These are phyloP conservation scores for Phialocephala sp. DNA, from an alignment of 2,329 filamentous ascomycete genomes.

Conservation along the genomic window DNA sequence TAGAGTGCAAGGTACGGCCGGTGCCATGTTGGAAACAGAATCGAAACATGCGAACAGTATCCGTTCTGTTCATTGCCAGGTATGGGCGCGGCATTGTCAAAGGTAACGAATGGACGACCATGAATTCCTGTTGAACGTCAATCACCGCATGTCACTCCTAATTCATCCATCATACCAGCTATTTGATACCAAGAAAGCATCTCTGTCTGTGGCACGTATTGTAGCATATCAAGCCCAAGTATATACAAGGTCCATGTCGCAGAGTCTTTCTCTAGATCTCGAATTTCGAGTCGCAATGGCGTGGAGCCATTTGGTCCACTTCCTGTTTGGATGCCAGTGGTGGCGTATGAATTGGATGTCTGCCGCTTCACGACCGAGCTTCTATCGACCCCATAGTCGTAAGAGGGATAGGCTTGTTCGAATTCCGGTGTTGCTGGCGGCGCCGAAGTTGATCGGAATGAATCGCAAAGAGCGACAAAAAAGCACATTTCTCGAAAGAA, in stretches of 20 bases:
- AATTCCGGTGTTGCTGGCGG: background rate
- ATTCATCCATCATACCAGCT: conserved; percentile 27
- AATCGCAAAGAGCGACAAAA: background rate
- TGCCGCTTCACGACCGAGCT: conserved; percentile 29
- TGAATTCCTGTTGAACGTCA: conserved; percentile 35
- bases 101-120: conserved; percentile 37
- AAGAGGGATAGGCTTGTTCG: conserved; percentile 18
- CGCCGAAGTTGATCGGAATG: background rate
- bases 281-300: conserved; percentile 36
- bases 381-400: conserved; percentile 33
- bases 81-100: conserved; percentile 31
- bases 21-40: conserved; percentile 54
- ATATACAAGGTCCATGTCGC: conserved; percentile 40
- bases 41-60: conserved; percentile 40
- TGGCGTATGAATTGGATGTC: conserved; percentile 16
- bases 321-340: conserved; percentile 31
- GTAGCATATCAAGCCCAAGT: conserved; percentile 37
- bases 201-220: conserved; percentile 34
- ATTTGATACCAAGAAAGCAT: conserved; percentile 40
- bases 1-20: conserved; percentile 60
- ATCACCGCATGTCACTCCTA: background rate
- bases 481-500: background rate
- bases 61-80: conserved; percentile 31
- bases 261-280: conserved; percentile 35
- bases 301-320: conserved; percentile 30